Base-by-base conservation (phyloP, 1,284 basidiomycete genomes). In the Somion occarium region DNA sequence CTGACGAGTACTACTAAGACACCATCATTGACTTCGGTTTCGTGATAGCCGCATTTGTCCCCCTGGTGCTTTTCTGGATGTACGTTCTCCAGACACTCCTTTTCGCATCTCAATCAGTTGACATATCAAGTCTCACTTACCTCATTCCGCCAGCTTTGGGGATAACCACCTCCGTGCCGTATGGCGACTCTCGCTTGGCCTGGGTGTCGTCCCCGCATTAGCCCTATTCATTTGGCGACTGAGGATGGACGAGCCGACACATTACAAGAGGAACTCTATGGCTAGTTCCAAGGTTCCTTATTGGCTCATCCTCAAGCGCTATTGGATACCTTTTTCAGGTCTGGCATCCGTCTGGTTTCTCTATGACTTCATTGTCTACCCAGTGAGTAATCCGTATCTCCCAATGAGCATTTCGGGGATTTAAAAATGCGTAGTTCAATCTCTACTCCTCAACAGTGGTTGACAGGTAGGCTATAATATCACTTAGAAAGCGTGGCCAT, bases 11-110 rank as follows among this genome's bases (percentile, higher is more conserved):
- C 44, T 12, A 46, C 46, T 46, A 44, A 85, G 88, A 92, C 66
- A 72, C 78, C 9, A 93, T 93, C 91, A 93, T 97, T 60, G 93
- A 96, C 65, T 64, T 86, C 51, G 94, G 91, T 42, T 97, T 94
- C 64, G 90, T 93, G 18, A 65, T 93, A 48, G 74, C 90, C 5
- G 75, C 88, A 25, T 93, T 97, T 53, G 88, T 93, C 2, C 89
- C 92, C 9, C 77, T 93, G 18, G 85, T 95, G 23, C 73, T 91
- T 27, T 85, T 83, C 61, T 93, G 88, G 89, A 94, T 94, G 80
- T 90, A 56, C 50, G 84, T 69, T 11, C 25, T 53, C 4, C 20
- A 5, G 46, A 38, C 23, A 15, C 47, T 11, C 3, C 18, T 26
- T 12, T 30, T 55, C n/a, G n/a, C n/a, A n/a, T n/a, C n/a, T n/a